Evolutionary conservation across 148 eudicot species (phyloP).

Genomic region (Rhododendron henanense): DNA sequence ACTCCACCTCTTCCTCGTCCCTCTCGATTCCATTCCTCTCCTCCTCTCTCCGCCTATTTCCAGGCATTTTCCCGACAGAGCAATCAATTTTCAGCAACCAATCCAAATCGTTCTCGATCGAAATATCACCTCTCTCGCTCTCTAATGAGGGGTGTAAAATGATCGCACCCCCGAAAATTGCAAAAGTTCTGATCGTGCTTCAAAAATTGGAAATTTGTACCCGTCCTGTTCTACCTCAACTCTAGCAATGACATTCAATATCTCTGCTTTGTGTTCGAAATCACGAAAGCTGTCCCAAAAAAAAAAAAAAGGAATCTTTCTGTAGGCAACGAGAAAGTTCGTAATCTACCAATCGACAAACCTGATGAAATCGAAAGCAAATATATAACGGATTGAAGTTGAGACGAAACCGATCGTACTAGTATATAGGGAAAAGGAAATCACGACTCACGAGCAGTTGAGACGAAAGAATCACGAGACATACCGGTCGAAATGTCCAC

Average conservation of each 20-base stretch:
- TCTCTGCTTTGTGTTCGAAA: background rate
- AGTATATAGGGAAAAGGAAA: background rate
- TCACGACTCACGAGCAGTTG: conserved; percentile 4
- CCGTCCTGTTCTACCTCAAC: background rate
- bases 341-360: background rate
- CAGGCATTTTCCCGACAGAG: background rate
- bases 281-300: background rate
- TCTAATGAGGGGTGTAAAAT: background rate
- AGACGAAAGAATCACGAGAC: conserved; percentile 6
- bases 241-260: background rate
- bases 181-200: background rate
- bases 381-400: too few relatives aligned
- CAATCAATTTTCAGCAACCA: background rate
- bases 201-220: background rate
- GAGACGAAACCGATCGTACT: background rate
- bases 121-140: background rate
- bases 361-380: background rate
- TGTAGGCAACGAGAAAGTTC: background rate
- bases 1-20: conserved; percentile 39
- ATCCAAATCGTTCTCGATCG: background rate
- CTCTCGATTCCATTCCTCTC: background rate
- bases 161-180: background rate
- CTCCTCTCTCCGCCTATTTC: background rate
- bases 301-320: background rate
- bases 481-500: background rate